A percentile compares a stretch with the other conserved stretches of the same genome.
Conservation (phyloP, 1,139 yeast genomes). For the Wickerhamomyces sp. region DNA sequence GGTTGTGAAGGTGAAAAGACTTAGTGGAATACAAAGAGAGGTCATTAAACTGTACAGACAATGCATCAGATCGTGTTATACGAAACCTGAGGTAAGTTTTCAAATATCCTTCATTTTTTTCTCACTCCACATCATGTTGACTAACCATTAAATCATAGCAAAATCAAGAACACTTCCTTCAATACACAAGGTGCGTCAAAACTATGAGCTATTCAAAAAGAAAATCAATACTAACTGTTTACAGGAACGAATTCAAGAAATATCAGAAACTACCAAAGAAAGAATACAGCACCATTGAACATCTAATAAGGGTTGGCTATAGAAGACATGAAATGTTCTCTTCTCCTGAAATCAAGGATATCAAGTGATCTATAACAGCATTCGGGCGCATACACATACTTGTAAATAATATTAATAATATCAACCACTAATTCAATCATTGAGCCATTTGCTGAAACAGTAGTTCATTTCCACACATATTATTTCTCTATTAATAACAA, state of each 20-base stretch:
- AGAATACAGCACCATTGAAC: constrained; percentile 85
- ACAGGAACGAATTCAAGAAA: constrained; percentile 61
- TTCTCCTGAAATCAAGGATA: constrained; percentile 61
- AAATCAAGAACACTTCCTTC: constrained; percentile 31
- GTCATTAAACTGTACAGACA: constrained; percentile 59
- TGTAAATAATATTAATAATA: background rate
- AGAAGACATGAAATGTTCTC: constrained; percentile 71
- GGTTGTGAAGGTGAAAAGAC: constrained; percentile 22
- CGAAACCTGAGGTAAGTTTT: constrained; percentile 47
- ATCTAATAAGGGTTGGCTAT: constrained; percentile 72
- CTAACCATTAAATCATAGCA: constrained; percentile 11
- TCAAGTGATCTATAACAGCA: constrained; percentile 23
- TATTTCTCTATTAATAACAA: no score
- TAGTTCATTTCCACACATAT: no score
- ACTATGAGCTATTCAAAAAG: background rate
- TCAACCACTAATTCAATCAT: no score
- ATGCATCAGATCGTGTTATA: constrained; percentile 49
- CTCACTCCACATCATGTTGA: background rate
- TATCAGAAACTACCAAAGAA: constrained; percentile 59
- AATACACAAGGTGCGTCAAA: constrained; percentile 20
- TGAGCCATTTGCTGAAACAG: no score
- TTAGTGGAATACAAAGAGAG: constrained; percentile 61
- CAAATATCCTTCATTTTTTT: background rate
- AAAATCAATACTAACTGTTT: constrained; percentile 22
- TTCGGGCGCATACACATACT: background rate